phyloP scores from a whole-genome alignment of 306 rosid species.

The Vicia villosa region DNA sequence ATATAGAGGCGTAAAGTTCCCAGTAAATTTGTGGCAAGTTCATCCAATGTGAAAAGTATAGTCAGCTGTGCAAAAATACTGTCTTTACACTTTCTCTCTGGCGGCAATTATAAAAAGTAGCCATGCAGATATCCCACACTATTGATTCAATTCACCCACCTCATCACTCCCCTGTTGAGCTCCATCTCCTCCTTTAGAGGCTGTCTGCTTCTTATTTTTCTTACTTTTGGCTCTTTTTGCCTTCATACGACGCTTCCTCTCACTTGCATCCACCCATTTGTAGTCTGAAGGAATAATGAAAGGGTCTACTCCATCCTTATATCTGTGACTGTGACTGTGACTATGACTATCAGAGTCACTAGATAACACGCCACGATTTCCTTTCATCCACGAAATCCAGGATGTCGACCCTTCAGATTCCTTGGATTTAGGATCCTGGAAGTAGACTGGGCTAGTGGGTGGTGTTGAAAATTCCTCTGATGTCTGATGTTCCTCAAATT shows the following conservation, averaged over 20 bases:
- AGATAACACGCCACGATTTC: conserved; percentile 72
- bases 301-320: conserved; percentile 84
- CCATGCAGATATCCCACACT: conserved; percentile 24
- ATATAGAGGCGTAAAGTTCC: conserved; percentile 36
- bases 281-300: conserved; percentile 91
- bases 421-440: conserved; percentile 91
- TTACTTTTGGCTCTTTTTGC: conserved; percentile 89
- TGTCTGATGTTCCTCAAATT: conserved; percentile 96
- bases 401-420: conserved; percentile 86
- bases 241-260: conserved; percentile 92
- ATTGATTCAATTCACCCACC: conserved; percentile 53
- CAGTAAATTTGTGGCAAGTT: conserved; percentile 26
- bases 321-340: conserved; percentile 74
- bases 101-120: conserved; percentile 42
- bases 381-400: conserved; percentile 98
- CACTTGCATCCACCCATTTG: conserved; percentile 93
- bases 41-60: conserved; percentile 53
- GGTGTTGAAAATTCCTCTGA: conserved; percentile 97
- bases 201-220: conserved; percentile 71
- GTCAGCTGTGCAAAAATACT: conserved; percentile 54
- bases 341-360: conserved; percentile 79
- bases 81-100: conserved; percentile 44
- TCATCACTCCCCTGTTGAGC: conserved; percentile 58
- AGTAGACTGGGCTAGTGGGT: conserved; percentile 90
- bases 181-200: conserved; percentile 61